A percentile compares a stretch with the other conserved stretches of the same genome.
Conservation (phyloP, 441 rosid genomes). For the Omphalea diandra region DNA sequence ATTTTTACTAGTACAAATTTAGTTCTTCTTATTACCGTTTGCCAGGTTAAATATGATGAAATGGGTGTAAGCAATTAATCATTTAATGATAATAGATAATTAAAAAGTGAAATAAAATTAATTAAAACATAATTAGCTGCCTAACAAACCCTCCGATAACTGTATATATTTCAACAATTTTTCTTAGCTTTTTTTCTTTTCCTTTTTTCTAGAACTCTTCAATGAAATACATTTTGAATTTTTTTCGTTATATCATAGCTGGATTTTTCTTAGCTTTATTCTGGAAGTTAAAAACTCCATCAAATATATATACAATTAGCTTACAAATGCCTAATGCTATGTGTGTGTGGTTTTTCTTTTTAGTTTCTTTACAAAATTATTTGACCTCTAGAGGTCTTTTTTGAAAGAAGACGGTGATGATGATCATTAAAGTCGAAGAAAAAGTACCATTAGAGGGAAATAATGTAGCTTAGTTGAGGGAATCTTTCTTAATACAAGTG, state of each 20-base stretch:
- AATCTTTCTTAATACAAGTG: slow-evolving; percentile 29
- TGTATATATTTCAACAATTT: slow-evolving; percentile 14
- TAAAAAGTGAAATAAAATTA: too few relatives aligned
- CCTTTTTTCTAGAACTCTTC: too few relatives aligned
- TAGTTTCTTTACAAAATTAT: background rate
- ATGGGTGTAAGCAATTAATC: slow-evolving; percentile 6
- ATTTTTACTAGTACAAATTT: background rate
- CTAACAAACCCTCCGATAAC: slow-evolving; percentile 16
- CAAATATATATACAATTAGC: too few relatives aligned
- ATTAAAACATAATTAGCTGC: slow-evolving; percentile 2
- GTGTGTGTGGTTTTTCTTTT: too few relatives aligned
- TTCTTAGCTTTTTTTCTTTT: background rate
- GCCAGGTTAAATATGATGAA: slow-evolving; percentile 5
- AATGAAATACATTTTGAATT: too few relatives aligned
- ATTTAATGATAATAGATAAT: too few relatives aligned
- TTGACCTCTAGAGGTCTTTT: background rate
- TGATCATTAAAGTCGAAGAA: slow-evolving; percentile 14
- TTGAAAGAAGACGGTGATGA: background rate
- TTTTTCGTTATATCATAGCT: too few relatives aligned
- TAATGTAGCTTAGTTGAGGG: slow-evolving; percentile 25
- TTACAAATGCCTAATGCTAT: too few relatives aligned
- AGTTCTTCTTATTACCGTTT: background rate
- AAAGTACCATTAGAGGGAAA: slow-evolving; percentile 14
- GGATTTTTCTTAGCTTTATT: too few relatives aligned
- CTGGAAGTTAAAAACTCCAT: too few relatives aligned